Evolutionary conservation across 2,329 filamentous ascomycete genomes (phyloP).

Genomic region (Beauveria sp.): DNA sequence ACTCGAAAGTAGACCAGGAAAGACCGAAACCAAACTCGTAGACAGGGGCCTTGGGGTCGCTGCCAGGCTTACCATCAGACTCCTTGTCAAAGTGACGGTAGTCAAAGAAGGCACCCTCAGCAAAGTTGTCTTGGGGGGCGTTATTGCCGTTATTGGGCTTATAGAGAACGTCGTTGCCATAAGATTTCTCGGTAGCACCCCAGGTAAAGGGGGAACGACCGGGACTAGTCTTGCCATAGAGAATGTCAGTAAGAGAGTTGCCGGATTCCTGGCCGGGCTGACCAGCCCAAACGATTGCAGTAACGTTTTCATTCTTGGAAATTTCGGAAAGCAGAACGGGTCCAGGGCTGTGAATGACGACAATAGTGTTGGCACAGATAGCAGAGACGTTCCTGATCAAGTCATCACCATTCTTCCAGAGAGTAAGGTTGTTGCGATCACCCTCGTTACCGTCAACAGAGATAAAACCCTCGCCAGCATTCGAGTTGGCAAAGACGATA

Average conservation of each 20-base stretch:
- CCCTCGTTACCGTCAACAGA: constrained; percentile 74
- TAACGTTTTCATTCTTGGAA: constrained; percentile 69
- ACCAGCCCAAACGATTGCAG: constrained; percentile 76
- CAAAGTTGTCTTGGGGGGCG: constrained; percentile 66
- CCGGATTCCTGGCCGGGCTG: constrained; percentile 79
- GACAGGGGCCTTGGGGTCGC: constrained; percentile 51
- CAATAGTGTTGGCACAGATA: constrained; percentile 79
- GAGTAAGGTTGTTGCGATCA: constrained; percentile 85
- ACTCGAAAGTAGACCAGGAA: constrained; percentile 72
- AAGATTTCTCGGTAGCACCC: constrained; percentile 59
- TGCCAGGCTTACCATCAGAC: constrained; percentile 26
- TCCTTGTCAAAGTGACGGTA: constrained; percentile 57
- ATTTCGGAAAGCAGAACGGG: constrained; percentile 70
- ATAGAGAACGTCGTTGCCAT: constrained; percentile 61
- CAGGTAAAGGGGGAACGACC: constrained; percentile 77
- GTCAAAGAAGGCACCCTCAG: constrained; percentile 75
- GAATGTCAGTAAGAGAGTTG: constrained; percentile 70
- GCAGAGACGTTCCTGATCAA: constrained; percentile 75
- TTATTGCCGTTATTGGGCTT: constrained; percentile 58
- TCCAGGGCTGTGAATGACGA: constrained; percentile 81
- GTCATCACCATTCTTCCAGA: constrained; percentile 76
- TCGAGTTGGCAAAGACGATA: constrained; percentile 84
- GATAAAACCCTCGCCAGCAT: constrained; percentile 83
- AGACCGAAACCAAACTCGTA: constrained; percentile 79
- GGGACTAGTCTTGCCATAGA: constrained; percentile 75